Conservation (phyloP, 2,329 filamentous ascomycete genomes). For the Trichoderma oligosporum region DNA sequence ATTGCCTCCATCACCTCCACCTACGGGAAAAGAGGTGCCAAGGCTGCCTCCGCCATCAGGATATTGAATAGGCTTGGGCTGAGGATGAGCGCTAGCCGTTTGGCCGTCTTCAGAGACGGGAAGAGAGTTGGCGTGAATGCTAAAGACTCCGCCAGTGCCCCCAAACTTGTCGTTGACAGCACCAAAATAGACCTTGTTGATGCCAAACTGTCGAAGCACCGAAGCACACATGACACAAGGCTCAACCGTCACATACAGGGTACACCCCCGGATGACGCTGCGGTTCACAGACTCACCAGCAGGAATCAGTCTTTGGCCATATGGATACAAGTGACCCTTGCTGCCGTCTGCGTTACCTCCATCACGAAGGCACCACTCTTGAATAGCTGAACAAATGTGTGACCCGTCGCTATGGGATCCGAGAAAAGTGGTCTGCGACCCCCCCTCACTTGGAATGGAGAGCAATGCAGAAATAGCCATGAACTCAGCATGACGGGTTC, state of each 20-base stretch:
- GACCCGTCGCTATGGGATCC: constrained; percentile 33
- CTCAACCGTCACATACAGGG: constrained; percentile 94
- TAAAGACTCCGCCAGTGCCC: constrained; percentile 89
- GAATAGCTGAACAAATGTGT: constrained; percentile 12
- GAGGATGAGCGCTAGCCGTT: constrained; percentile 41
- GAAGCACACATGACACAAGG: constrained; percentile 99
- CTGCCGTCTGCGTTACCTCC: constrained; percentile 51
- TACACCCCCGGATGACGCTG: constrained; percentile 64
- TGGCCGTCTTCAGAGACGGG: constrained; percentile 36
- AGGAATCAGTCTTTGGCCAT: constrained; percentile 56
- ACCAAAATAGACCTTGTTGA: constrained; percentile 89
- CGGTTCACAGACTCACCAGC: constrained; percentile 58
- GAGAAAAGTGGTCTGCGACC: constrained; percentile 32
- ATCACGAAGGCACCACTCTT: constrained; percentile 30
- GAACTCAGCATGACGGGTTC: constrained; percentile 93
- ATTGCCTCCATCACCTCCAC: constrained; percentile 57
- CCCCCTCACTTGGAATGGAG: constrained; percentile 37
- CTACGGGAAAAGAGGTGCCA: constrained; percentile 36
- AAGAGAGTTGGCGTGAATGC: constrained; percentile 66
- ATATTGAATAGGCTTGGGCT: constrained; percentile 36
- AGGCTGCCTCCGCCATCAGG: constrained; percentile 37
- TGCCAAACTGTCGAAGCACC: constrained; percentile 79
- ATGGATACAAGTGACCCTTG: constrained; percentile 57
- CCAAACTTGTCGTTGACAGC: constrained; percentile 96
- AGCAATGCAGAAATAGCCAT: constrained; percentile 67